A percentile compares a stretch with the other conserved stretches of the same genome.
These are phyloP conservation scores for Ophiostoma ulmi DNA, from an alignment of 2,329 filamentous ascomycete species.

Conservation along the genomic window DNA sequence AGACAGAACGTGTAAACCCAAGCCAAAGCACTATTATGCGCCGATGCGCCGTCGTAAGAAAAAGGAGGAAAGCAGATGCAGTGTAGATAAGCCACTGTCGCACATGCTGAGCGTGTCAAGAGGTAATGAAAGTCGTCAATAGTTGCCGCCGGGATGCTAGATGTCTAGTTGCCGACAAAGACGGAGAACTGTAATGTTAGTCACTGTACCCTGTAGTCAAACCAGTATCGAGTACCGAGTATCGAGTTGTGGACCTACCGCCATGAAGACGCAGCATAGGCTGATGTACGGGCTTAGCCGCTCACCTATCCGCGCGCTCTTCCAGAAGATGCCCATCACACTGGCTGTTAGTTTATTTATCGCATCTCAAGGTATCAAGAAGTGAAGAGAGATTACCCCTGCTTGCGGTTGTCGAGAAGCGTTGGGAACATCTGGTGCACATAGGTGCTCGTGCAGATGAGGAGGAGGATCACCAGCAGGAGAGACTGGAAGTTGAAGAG, in stretches of 20 bases:
- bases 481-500: slow-evolving; percentile 99
- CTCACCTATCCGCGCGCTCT: slow-evolving; percentile 88
- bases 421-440: slow-evolving; percentile 83
- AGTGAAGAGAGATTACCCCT: slow-evolving; percentile 45
- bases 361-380: background rate
- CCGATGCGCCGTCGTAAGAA: slow-evolving; percentile 10
- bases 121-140: background rate
- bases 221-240: background rate
- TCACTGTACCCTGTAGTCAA: too few species aligned
- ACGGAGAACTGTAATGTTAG: slow-evolving; percentile 25
- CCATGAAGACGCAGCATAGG: slow-evolving; percentile 89
- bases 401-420: slow-evolving; percentile 88
- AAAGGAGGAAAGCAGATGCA: background rate
- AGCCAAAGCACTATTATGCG: slow-evolving; percentile 3
- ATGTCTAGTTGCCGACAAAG: slow-evolving; percentile 24
- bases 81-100: background rate
- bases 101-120: background rate
- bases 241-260: slow-evolving; percentile 47
- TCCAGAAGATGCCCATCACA: slow-evolving; percentile 87
- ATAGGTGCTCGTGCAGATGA: slow-evolving; percentile 95
- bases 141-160: background rate
- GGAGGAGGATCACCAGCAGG: slow-evolving; percentile 85
- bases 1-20: slow-evolving; percentile 9
- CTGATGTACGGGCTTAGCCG: slow-evolving; percentile 91
- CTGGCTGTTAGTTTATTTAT: slow-evolving; percentile 39